These are phyloP conservation scores for Austroboletus niveus DNA, from an alignment of 1,284 basidiomycete species.

Conservation along the genomic window DNA sequence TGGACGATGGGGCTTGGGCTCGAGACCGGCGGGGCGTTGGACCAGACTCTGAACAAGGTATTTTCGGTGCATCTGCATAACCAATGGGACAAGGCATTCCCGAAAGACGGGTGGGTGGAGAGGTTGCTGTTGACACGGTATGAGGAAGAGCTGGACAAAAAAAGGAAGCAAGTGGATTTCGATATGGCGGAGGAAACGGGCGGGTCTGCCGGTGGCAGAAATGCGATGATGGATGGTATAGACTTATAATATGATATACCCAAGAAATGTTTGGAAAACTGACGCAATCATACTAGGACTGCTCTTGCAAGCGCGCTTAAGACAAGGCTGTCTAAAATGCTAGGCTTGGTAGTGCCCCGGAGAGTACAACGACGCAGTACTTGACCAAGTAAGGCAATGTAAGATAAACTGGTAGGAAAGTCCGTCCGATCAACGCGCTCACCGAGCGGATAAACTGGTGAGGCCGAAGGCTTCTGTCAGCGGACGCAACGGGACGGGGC, in stretches of 20 bases:
- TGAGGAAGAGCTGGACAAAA: conserved; percentile 39
- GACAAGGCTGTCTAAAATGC: no score
- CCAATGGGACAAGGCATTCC: conserved; percentile 87
- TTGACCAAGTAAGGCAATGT: no score
- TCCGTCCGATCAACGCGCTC: no score
- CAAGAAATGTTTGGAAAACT: background rate
- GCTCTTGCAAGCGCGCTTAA: no score
- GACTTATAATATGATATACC: background rate
- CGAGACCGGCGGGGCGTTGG: conserved; percentile 64
- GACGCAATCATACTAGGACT: no score
- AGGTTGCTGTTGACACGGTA: conserved; percentile 67
- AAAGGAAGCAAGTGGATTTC: background rate
- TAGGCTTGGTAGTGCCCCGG: no score
- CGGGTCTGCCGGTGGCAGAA: background rate
- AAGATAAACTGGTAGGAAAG: no score
- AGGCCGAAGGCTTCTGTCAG: no score
- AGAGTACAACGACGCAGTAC: no score
- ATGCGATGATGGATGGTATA: background rate
- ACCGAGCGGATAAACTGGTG: no score
- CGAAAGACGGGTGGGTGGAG: conserved; percentile 78
- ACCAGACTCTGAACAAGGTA: conserved; percentile 63
- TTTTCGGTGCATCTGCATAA: conserved; percentile 92
- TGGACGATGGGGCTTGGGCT: conserved; percentile 59
- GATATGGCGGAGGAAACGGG: background rate
- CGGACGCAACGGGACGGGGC: no score